Base-by-base conservation (phyloP, 352 stramenopile species). In the Pythium aphanidermatum region DNA sequence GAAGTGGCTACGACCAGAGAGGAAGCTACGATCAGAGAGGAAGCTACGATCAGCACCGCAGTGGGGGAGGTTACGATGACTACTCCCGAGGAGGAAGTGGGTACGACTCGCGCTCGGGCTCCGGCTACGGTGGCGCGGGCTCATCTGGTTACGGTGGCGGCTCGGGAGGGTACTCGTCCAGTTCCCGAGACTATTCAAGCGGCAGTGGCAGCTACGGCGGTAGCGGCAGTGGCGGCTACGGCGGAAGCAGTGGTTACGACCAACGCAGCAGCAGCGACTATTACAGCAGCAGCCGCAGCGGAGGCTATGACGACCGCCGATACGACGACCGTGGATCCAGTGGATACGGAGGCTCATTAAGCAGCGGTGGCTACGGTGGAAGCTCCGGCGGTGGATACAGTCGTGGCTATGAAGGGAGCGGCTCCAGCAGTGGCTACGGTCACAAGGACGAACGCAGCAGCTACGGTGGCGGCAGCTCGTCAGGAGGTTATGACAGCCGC, bases 51-150 rank as follows among this genome's bases (percentile, higher is more conserved):
- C 40, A 62, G 21, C 39, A 62, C 35, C 19, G 30, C 39, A 33
- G 32, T 21, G 25, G 33, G 33, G 25, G 30, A 17, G n/a, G n/a
- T n/a, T n/a, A n/a, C n/a, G n/a, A n/a, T n/a, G n/a, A n/a, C n/a
- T n/a, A n/a, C n/a, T n/a, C n/a, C n/a, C n/a, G n/a, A n/a, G n/a
- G n/a, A n/a, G 8, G 45, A 14, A 34, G 46, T 9, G 62, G 62
- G 6, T 77, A 81, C 44, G 58, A 62, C 31, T 64, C 60, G n/a
- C 50, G 56, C 17, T 49, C 38, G n/a, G n/a, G n/a, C n/a, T n/a
- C n/a, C n/a, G n/a, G n/a, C n/a, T n/a, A n/a, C n/a, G n/a, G n/a
- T n/a, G n/a, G n/a, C n/a, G n/a, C n/a, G n/a, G n/a, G n/a, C n/a
- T n/a, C n/a, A 7, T 32, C 20, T 26, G 43, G 28, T 16, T 47